Evolutionary conservation across 163 green algal species (phyloP).

Genomic region (Chlorella variabilis): DNA sequence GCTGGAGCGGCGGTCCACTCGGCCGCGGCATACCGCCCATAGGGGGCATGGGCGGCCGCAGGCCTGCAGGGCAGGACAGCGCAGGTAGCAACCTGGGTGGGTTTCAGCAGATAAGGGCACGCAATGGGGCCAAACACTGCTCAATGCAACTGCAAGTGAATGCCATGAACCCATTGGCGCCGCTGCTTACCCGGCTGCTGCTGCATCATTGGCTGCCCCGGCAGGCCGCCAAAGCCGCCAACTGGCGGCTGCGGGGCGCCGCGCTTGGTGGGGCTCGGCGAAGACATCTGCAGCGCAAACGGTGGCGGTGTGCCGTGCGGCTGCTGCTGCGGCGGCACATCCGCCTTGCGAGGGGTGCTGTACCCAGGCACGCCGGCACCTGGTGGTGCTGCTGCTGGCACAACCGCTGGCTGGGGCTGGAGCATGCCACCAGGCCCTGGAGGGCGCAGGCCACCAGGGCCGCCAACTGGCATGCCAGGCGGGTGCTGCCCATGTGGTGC

Average conservation of each 20-base stretch:
- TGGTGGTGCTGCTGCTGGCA: neutral
- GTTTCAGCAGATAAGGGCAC: too few relatives aligned
- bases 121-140: too few relatives aligned
- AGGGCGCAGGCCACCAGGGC: neutral
- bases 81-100: too few relatives aligned
- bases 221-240: neutral
- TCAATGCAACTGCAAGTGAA: too few relatives aligned
- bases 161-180: too few relatives aligned
- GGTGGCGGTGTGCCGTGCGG: conserved; percentile 25
- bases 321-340: conserved; percentile 2
- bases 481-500: neutral
- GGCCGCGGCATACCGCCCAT: conserved; percentile 1
- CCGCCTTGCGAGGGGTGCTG: conserved; percentile 8
- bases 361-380: neutral
- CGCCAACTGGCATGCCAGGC: neutral
- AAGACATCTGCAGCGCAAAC: conserved; percentile 16
- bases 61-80: conserved; percentile 2
- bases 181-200: neutral
- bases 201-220: neutral
- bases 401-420: neutral
- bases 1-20: too few relatives aligned
- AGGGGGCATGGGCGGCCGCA: neutral
- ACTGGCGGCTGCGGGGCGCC: neutral
- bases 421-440: too few relatives aligned
- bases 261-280: conserved; percentile 22